Percentiles rank a stretch among this genome's conserved stretches.
phyloP scores from a whole-genome alignment of 148 eudicot genomes.

The Vaccinium vitisidaea region DNA sequence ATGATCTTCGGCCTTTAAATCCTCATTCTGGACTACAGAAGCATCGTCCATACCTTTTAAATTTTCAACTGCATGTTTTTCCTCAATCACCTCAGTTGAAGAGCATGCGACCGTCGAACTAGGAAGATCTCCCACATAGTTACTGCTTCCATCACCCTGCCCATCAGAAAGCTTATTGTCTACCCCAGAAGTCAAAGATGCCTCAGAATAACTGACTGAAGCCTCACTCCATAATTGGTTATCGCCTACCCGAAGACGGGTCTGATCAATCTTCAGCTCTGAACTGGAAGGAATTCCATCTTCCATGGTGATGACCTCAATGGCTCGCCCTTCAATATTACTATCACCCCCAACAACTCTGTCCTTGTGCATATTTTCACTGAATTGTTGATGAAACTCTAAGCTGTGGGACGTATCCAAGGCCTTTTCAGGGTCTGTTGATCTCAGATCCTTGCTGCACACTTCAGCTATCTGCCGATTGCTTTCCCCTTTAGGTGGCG shows the following conservation, averaged over 20 bases:
- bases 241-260: slow-evolving; percentile 7
- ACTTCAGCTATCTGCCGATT: slow-evolving; percentile 26
- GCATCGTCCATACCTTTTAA: slow-evolving; percentile 23
- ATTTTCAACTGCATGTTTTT: slow-evolving; percentile 13
- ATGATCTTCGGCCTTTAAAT: slow-evolving; percentile 12
- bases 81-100: slow-evolving; percentile 8
- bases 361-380: slow-evolving; percentile 22
- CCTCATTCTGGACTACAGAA: slow-evolving; percentile 17
- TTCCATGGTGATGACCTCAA: slow-evolving; percentile 16
- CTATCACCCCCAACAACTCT: slow-evolving; percentile 23
- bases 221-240: slow-evolving; percentile 18
- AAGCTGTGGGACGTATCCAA: slow-evolving; percentile 19
- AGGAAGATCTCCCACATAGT: slow-evolving; percentile 5
- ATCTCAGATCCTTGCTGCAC: slow-evolving; percentile 21
- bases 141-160: slow-evolving; percentile 3
- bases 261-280: slow-evolving; percentile 8
- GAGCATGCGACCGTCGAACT: slow-evolving; percentile 3
- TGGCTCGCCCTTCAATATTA: slow-evolving; percentile 23
- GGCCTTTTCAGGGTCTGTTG: slow-evolving; percentile 17
- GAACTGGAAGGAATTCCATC: slow-evolving; percentile 21
- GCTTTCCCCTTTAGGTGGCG: slow-evolving; percentile 16
- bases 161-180: slow-evolving; percentile 8
- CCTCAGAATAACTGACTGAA: slow-evolving; percentile 22
- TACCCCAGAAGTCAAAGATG: slow-evolving; percentile 18
- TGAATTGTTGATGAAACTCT: slow-evolving; percentile 27